phyloP scores from a whole-genome alignment of 2,329 filamentous ascomycete genomes.

The Coniochaeta sp. region DNA sequence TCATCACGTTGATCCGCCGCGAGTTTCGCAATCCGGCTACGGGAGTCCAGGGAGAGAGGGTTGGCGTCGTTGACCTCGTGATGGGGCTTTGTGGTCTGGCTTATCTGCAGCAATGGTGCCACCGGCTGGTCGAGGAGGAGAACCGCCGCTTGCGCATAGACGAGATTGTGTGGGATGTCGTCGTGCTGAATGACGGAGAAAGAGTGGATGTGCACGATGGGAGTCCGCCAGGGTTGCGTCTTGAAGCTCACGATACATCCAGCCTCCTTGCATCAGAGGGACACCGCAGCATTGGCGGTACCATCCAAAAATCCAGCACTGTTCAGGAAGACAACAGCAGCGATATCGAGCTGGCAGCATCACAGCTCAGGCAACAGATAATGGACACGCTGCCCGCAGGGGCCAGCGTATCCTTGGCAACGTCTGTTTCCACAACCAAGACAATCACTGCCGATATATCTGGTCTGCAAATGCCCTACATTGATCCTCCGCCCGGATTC shows the following conservation, averaged over 20 bases:
- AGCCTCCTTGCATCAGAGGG: neutral
- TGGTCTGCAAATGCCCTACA: conserved; percentile 38
- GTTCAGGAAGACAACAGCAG: conserved; percentile 20
- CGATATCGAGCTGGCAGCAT: conserved; percentile 34
- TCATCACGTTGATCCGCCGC: conserved; percentile 54
- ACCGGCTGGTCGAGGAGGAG: conserved; percentile 42
- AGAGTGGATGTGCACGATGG: conserved; percentile 46
- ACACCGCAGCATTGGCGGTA: conserved; percentile 22
- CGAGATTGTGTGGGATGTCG: conserved; percentile 59
- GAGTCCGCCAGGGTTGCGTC: conserved; percentile 16
- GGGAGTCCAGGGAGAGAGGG: conserved; percentile 48
- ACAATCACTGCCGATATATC: conserved; percentile 59
- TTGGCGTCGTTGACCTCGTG: conserved; percentile 53
- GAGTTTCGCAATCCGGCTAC: conserved; percentile 59
- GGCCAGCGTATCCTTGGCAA: conserved; percentile 52
- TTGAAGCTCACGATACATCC: neutral
- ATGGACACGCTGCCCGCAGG: conserved; percentile 45
- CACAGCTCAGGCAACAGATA: conserved; percentile 44
- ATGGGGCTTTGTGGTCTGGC: conserved; percentile 53
- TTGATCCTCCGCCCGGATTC: conserved; percentile 49
- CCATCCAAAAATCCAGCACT: conserved; percentile 25
- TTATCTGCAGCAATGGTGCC: conserved; percentile 52
- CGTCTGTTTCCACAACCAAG: conserved; percentile 51
- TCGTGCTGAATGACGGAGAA: conserved; percentile 51
- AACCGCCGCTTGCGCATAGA: conserved; percentile 37